phyloP scores from a whole-genome alignment of 371 early-diverging fungal species.

The Cokeromyces recurvatus region DNA sequence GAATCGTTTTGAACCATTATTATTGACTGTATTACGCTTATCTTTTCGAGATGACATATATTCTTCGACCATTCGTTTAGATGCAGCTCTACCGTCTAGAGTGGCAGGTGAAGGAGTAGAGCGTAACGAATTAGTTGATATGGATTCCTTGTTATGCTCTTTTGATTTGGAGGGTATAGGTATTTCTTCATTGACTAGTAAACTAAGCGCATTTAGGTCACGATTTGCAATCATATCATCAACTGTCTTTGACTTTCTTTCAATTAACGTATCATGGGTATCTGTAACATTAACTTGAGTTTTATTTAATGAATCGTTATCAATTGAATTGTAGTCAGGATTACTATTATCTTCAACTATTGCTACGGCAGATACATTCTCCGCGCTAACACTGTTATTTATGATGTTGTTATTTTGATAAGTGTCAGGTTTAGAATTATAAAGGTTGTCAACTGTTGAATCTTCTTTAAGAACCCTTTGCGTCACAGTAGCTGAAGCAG shows the following conservation, averaged over 20 bases:
- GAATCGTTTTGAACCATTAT: slow-evolving; percentile 1
- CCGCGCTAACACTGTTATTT: too few relatives aligned
- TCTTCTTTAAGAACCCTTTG: too few relatives aligned
- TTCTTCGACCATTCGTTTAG: slow-evolving; percentile 38
- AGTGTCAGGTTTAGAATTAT: too few relatives aligned
- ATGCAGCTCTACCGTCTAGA: slow-evolving; percentile 34
- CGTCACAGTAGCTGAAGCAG: slow-evolving; percentile 23
- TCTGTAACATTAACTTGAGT: not conserved
- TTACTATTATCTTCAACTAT: too few relatives aligned
- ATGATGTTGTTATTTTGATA: too few relatives aligned
- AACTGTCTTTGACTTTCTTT: slow-evolving; percentile 6
- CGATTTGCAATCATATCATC: slow-evolving; percentile 10
- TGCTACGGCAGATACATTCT: too few relatives aligned
- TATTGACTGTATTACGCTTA: not conserved
- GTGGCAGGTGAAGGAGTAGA: not conserved
- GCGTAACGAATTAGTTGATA: not conserved
- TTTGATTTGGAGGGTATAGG: not conserved
- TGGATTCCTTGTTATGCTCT: too few relatives aligned
- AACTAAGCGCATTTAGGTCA: slow-evolving; percentile 7
- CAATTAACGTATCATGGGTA: not conserved
- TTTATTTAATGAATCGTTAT: too few relatives aligned
- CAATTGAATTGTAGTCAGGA: too few relatives aligned
- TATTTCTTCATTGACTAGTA: slow-evolving; percentile 7
- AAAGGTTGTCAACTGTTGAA: too few relatives aligned
- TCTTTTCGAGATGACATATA: slow-evolving; percentile 18